Conservation (phyloP, 2,329 filamentous ascomycete genomes). For the Dactylellina haptotyla region DNA sequence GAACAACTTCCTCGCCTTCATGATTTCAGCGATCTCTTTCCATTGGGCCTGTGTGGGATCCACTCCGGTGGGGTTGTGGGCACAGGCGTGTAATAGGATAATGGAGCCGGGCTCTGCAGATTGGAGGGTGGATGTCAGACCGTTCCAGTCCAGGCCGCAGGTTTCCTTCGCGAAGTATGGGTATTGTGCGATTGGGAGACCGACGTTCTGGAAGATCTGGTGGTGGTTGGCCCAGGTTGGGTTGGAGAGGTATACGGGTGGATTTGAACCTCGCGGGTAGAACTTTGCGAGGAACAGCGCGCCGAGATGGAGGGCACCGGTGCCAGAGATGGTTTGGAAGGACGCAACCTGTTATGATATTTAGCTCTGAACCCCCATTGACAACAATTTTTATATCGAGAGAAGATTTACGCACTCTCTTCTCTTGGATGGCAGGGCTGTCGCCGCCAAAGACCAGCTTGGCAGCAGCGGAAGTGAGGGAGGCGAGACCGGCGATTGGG, state of each 20-base stretch:
- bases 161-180: constrained; percentile 99
- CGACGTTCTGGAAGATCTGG: constrained; percentile 93
- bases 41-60: constrained; percentile 93
- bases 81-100: constrained; percentile 94
- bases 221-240: constrained; percentile 99
- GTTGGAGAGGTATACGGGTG: constrained; percentile 84
- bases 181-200: constrained; percentile 92
- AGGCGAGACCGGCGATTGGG: constrained; percentile 92
- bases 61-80: constrained; percentile 96
- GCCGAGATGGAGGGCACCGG: constrained; percentile 92
- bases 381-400: background rate
- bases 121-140: constrained; percentile 90
- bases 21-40: constrained; percentile 84
- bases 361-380: constrained; percentile 59
- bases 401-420: constrained; percentile 56
- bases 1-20: constrained; percentile 88
- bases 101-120: constrained; percentile 85
- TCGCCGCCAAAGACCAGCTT: constrained; percentile 87
- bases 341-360: constrained; percentile 75
- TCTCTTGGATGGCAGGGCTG: constrained; percentile 77
- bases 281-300: constrained; percentile 91
- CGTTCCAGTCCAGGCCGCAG: constrained; percentile 96
- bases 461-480: constrained; percentile 92
- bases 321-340: constrained; percentile 98
- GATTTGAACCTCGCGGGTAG: constrained; percentile 87